phyloP scores from a whole-genome alignment of 192 early-diverging fungal species.

The Geosiphon pyriformis region DNA sequence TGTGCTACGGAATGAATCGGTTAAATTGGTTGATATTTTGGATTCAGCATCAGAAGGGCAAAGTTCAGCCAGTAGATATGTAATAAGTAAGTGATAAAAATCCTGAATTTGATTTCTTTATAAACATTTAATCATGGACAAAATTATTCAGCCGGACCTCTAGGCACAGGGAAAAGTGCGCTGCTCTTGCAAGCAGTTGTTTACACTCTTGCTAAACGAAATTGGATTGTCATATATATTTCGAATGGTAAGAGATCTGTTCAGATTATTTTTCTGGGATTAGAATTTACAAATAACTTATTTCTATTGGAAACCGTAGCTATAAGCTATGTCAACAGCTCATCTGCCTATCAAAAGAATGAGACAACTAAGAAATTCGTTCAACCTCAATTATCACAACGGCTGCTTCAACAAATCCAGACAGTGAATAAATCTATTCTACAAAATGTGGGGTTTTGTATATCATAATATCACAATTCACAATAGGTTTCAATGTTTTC shows the following conservation, averaged over 20 bases:
- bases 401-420: constrained; percentile 37
- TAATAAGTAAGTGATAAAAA: constrained; percentile 24
- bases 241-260: constrained; percentile 36
- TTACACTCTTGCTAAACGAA: constrained; percentile 33
- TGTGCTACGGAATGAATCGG: constrained; percentile 36
- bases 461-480: not conserved
- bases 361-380: constrained; percentile 33
- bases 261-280: too few relatives aligned
- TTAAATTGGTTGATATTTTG: constrained; percentile 34
- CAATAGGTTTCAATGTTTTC: not conserved
- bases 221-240: constrained; percentile 53
- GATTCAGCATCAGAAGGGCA: constrained; percentile 30
- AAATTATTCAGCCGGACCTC: constrained; percentile 42
- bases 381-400: constrained; percentile 40
- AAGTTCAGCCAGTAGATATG: constrained; percentile 33
- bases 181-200: constrained; percentile 43
- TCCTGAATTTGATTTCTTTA: not conserved
- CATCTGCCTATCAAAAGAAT: constrained; percentile 36
- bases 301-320: too few relatives aligned
- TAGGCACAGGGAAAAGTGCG: constrained; percentile 47
- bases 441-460: constrained; percentile 28
- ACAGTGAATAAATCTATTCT: constrained; percentile 32
- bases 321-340: constrained; percentile 40
- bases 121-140: not conserved
- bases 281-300: too few relatives aligned